Evolutionary conservation across 2,329 filamentous ascomycete genomes (phyloP), one percentile per base, ranked within the genome.

Genomic region (Fusarium pseudoanthophilum): DNA sequence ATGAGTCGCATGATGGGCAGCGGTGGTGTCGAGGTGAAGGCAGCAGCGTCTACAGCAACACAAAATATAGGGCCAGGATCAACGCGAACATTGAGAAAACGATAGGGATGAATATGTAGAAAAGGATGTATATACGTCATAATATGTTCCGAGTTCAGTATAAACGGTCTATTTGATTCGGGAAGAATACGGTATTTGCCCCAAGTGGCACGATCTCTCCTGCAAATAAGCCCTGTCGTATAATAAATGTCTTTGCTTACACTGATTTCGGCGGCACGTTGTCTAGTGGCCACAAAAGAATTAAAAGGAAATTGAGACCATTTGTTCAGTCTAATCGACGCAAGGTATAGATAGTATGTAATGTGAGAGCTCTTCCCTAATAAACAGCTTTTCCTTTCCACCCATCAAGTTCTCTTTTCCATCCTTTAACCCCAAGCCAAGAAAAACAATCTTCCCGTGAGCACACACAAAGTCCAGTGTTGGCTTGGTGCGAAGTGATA

Each of bases 1-100:
- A 83, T 87, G 81, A 84, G 78, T 58, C 84, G 83, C 71, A 86
- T 88, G 81, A 80, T 80, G 71, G 75, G 78, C 49, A 52, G 32
- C 5, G 77, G 73, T 16, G 60, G 60, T 45, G 64, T 45, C 8
- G 75, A 78, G 11, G 53, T 64, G 26, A 73, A 78, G 60, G 55
- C 68, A 26, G 55, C 69, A 40, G 53, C 46, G 20, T 57, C 55
- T 20, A 36, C 53, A 20, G 34, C 32, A 7, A 66, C 64, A 4
- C 58, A 67, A 40, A 67, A 59, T 20, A 52, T 69, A 21, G 65
- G 63, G 4, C 55, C 64, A 7, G 60, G 61, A 14, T 61, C 65
- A 20, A 71, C 72, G n/a, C 70, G 78, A 26, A 69, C 71, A 15
- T 58, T 79, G 58, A 77, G 78, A 37, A 78, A 67, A 46, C 64